Conservation (phyloP, 2,329 filamentous ascomycete species). For the Biscogniauxia sp. region DNA sequence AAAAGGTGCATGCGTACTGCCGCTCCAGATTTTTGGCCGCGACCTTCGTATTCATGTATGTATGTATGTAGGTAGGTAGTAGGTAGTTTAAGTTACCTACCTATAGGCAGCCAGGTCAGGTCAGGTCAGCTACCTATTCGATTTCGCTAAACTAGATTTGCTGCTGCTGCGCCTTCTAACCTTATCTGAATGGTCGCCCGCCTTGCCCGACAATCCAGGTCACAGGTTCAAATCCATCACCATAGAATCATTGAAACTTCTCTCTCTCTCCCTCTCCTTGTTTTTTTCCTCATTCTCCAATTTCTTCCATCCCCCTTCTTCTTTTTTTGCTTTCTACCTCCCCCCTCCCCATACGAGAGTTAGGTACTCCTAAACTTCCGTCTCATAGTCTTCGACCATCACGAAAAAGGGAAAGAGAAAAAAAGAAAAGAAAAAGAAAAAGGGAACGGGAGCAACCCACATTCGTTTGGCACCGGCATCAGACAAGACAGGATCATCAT, state of each 20-base stretch:
- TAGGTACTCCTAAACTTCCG: background rate
- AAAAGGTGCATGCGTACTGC: too few species aligned
- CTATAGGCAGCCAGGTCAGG: too few species aligned
- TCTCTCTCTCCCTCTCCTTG: background rate
- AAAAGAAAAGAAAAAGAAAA: too few species aligned
- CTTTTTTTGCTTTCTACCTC: background rate
- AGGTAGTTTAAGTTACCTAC: too few species aligned
- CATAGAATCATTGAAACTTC: background rate
- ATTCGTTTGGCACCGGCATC: background rate
- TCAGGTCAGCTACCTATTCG: too few species aligned
- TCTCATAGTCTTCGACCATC: background rate
- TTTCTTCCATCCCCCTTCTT: background rate
- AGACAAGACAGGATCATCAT: too few species aligned
- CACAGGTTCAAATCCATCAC: background rate
- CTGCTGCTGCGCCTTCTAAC: background rate
- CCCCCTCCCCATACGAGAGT: too few species aligned
- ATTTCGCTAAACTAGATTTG: background rate
- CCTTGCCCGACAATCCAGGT: background rate
- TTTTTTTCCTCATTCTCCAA: background rate
- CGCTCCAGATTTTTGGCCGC: too few species aligned
- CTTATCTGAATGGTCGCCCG: background rate
- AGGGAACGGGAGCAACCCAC: background rate
- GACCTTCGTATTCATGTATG: too few species aligned
- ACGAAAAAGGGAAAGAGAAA: too few species aligned
- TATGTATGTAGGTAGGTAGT: too few species aligned